Evolutionary conservation across 192 early-diverging fungal species (phyloP).

Genomic region (Coemansia sp.): DNA sequence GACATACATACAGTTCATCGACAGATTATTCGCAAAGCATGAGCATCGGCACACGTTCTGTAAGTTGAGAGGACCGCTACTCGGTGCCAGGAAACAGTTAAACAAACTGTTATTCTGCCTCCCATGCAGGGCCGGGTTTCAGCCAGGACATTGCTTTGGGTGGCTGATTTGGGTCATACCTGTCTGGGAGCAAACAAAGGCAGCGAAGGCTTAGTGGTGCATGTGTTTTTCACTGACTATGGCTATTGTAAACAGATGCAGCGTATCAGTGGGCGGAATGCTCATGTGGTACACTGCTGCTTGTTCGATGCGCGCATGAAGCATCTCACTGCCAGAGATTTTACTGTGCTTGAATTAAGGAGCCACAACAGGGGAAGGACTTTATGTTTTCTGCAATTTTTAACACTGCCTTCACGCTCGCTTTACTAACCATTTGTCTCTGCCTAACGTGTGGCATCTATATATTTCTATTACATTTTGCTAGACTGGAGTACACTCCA

Average conservation of each 20-base stretch:
- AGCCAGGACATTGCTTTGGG: background rate
- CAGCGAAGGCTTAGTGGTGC: constrained; percentile 8
- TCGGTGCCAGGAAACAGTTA: too few relatives aligned
- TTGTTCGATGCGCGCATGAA: background rate
- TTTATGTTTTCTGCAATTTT: too few relatives aligned
- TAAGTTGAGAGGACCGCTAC: constrained; percentile 15
- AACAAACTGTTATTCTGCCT: too few relatives aligned
- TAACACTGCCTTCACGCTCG: too few relatives aligned
- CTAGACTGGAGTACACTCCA: constrained; percentile 7
- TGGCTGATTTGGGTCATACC: constrained; percentile 8
- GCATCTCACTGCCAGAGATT: background rate
- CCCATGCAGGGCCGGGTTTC: too few relatives aligned
- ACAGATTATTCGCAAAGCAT: background rate
- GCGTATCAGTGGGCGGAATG: constrained; percentile 14
- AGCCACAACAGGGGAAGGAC: background rate
- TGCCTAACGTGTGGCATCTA: background rate
- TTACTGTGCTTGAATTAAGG: background rate
- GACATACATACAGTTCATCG: background rate
- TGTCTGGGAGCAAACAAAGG: background rate
- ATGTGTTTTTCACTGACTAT: background rate
- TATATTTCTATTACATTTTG: background rate
- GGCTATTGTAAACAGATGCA: constrained; percentile 8
- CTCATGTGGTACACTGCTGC: constrained; percentile 17
- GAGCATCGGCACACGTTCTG: constrained; percentile 15
- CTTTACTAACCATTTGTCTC: too few relatives aligned